Conservation (phyloP, 306 rosid species). For the Lathyrus sativus region DNA sequence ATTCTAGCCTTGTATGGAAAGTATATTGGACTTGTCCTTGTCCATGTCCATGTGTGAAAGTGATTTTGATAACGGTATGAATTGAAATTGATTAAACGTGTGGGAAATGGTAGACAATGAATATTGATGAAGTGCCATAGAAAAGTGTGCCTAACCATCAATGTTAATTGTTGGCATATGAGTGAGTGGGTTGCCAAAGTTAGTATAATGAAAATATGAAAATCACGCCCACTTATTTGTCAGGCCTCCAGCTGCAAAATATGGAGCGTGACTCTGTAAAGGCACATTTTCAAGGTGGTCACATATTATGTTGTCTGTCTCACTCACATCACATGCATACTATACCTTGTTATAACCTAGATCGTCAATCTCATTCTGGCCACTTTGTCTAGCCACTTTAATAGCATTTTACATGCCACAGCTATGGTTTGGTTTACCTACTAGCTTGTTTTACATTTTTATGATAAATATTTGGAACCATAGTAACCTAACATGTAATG, state of each 20-base stretch:
- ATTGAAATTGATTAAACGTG: too few species aligned
- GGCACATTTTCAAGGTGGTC: slow-evolving; percentile 37
- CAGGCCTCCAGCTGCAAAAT: background rate
- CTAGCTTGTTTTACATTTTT: background rate
- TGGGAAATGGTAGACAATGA: too few species aligned
- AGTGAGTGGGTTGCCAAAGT: background rate
- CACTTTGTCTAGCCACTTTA: background rate
- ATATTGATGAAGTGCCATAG: too few species aligned
- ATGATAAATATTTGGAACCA: background rate
- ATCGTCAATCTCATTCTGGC: too few species aligned
- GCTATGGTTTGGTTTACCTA: background rate
- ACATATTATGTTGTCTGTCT: slow-evolving; percentile 27
- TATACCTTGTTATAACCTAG: background rate
- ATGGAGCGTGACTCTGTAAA: slow-evolving; percentile 22
- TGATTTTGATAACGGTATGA: too few species aligned
- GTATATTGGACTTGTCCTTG: too few species aligned
- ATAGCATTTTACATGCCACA: background rate
- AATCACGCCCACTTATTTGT: background rate
- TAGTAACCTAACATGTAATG: background rate
- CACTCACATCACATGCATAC: slow-evolving; percentile 15
- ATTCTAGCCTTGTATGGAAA: too few species aligned
- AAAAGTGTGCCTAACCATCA: background rate
- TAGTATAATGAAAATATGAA: background rate
- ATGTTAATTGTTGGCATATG: background rate
- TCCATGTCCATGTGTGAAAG: too few species aligned